Conservation (phyloP, 768 basidiomycete species). For the Kwoniella botswanensis region DNA sequence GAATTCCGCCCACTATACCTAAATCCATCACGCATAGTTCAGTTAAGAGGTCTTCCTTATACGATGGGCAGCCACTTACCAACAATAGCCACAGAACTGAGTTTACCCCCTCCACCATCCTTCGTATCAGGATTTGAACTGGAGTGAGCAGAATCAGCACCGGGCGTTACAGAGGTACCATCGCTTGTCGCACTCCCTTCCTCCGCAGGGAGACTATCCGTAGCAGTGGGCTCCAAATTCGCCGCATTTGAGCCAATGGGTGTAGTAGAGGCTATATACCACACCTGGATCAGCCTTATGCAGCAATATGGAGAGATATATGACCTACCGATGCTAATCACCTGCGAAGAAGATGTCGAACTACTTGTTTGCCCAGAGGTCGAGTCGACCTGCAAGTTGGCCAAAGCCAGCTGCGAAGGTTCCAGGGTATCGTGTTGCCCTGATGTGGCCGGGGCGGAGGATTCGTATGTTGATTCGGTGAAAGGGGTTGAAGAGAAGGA, state of each 20-base stretch:
- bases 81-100: constrained; percentile 23
- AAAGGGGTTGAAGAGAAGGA: neutral
- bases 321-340: neutral
- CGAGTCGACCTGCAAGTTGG: neutral
- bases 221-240: neutral
- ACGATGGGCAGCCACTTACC: constrained; percentile 10
- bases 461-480: neutral
- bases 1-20: constrained; percentile 27
- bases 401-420: neutral
- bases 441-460: neutral
- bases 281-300: neutral
- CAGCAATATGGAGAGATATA: neutral
- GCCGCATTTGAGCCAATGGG: neutral
- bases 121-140: constrained; percentile 10
- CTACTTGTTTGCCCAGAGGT: neutral
- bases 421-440: neutral
- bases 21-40: neutral
- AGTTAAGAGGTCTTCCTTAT: neutral
- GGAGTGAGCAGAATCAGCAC: constrained; percentile 7
- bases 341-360: neutral
- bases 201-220: neutral
- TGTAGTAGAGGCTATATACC: neutral
- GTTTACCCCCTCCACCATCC: constrained; percentile 4
- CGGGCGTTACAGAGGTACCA: neutral
- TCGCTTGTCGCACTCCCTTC: neutral